A percentile compares a stretch with the other conserved stretches of the same genome.
Evolutionary conservation across 768 basidiomycete genomes (phyloP).

Genomic region (Antrodiella citrinella): DNA sequence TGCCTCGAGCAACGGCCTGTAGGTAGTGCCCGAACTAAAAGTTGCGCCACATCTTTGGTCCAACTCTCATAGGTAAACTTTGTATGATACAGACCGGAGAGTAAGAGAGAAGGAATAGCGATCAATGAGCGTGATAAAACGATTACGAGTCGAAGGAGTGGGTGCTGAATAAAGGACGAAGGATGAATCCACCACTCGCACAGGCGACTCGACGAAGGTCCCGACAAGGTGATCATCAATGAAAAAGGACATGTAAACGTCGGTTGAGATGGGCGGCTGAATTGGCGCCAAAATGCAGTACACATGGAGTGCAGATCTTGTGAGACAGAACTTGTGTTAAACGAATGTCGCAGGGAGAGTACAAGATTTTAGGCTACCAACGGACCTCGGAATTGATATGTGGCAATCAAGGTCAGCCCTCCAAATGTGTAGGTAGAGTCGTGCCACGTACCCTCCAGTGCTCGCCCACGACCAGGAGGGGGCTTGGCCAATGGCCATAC

Average conservation of each 20-base stretch:
- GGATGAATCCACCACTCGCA: no score
- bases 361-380: not conserved
- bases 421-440: constrained; percentile 15
- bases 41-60: no score
- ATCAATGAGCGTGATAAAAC: no score
- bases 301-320: constrained; percentile 38
- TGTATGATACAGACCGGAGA: no score
- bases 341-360: not conserved
- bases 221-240: constrained; percentile 28
- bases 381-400: not conserved
- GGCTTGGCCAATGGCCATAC: no score
- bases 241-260: constrained; percentile 30
- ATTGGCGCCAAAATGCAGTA: constrained; percentile 29
- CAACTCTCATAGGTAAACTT: no score
- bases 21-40: no score
- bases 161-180: no score
- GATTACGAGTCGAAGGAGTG: no score
- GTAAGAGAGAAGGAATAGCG: no score
- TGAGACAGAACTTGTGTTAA: not conserved
- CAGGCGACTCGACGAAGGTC: no score
- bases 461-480: constrained; percentile 13
- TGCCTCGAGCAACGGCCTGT: no score
- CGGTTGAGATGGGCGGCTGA: constrained; percentile 13
- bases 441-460: constrained; percentile 28
- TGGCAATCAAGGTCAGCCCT: constrained; percentile 7